A percentile compares a stretch with the other conserved stretches of the same genome.
phyloP scores from a whole-genome alignment of 2,329 filamentous ascomycete genomes.

The Epichloe amarillans region DNA sequence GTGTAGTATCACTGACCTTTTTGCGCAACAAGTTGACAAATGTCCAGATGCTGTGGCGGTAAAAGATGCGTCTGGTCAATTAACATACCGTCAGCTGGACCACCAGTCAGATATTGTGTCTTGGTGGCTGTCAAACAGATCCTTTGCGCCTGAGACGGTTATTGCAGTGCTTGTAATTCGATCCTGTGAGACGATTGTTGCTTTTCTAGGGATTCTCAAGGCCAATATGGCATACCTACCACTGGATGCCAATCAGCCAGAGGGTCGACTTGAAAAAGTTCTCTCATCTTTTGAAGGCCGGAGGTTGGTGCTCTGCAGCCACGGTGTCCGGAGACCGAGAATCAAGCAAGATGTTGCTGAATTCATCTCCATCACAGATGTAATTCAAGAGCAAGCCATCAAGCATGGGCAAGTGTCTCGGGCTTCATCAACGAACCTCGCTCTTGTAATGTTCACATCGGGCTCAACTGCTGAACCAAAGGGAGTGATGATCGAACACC shows the following conservation, averaged over 20 bases:
- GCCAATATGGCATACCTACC: constrained; percentile 15
- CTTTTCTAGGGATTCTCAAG: constrained; percentile 13
- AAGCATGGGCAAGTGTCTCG: background rate
- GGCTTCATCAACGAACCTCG: background rate
- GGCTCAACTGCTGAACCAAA: background rate
- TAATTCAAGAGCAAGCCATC: background rate
- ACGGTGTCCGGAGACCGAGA: background rate
- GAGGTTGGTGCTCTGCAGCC: background rate
- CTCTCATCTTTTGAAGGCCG: constrained; percentile 5
- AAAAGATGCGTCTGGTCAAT: background rate
- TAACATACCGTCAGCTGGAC: background rate
- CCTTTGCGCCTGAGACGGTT: background rate
- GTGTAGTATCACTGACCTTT: constrained; percentile 1
- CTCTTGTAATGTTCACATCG: constrained; percentile 1
- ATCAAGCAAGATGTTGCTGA: background rate
- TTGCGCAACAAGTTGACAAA: background rate
- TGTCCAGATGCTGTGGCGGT: background rate
- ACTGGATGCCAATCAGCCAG: constrained; percentile 10
- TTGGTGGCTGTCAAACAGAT: background rate
- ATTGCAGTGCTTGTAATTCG: background rate
- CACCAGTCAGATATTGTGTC: background rate
- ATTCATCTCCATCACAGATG: background rate
- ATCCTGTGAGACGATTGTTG: constrained; percentile 4
- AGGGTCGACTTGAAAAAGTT: constrained; percentile 9
- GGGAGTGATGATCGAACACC: constrained; percentile 2